These are phyloP conservation scores for Pneumocystis sp. DNA, from an alignment of 1,139 yeast species.

Conservation along the genomic window DNA sequence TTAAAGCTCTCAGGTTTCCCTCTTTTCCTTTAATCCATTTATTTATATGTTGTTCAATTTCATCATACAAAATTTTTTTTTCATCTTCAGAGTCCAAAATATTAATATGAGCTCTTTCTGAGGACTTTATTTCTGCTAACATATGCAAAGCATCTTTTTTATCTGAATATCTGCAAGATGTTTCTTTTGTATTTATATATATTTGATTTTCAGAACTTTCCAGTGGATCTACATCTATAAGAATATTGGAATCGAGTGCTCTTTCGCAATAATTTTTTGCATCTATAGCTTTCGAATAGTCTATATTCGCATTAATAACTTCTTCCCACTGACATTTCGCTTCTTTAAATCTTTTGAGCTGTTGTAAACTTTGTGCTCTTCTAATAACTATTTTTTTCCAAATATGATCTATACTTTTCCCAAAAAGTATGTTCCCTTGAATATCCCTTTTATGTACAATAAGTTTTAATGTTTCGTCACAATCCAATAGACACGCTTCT, in stretches of 20 bases:
- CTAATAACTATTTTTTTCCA: conserved; percentile 56
- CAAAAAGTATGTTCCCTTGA: conserved; percentile 31
- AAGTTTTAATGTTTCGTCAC: conserved; percentile 43
- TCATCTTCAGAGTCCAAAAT: conserved; percentile 27
- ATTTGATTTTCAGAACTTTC: conserved; percentile 17
- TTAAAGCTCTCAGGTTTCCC: conserved; percentile 58
- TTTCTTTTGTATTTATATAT: too few species aligned
- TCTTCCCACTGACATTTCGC: conserved; percentile 44
- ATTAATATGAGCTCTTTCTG: conserved; percentile 16
- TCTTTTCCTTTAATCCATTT: conserved; percentile 64
- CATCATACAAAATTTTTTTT: conserved; percentile 40
- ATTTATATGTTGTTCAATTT: conserved; percentile 39
- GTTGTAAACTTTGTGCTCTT: conserved; percentile 71
- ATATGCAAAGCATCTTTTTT: conserved; percentile 12
- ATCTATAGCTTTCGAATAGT: conserved; percentile 52
- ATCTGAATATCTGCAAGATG: neutral
- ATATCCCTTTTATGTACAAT: conserved; percentile 34
- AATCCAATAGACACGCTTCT: conserved; percentile 40
- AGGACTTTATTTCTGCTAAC: conserved; percentile 17
- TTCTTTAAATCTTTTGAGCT: conserved; percentile 45
- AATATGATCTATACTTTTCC: conserved; percentile 50
- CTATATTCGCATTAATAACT: conserved; percentile 52
- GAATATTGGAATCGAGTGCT: conserved; percentile 31
- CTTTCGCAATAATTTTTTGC: conserved; percentile 68
- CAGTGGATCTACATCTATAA: conserved; percentile 20